Evolutionary conservation across 129 eudicot genomes (phyloP).

Genomic region (Oenanthe sinensis): DNA sequence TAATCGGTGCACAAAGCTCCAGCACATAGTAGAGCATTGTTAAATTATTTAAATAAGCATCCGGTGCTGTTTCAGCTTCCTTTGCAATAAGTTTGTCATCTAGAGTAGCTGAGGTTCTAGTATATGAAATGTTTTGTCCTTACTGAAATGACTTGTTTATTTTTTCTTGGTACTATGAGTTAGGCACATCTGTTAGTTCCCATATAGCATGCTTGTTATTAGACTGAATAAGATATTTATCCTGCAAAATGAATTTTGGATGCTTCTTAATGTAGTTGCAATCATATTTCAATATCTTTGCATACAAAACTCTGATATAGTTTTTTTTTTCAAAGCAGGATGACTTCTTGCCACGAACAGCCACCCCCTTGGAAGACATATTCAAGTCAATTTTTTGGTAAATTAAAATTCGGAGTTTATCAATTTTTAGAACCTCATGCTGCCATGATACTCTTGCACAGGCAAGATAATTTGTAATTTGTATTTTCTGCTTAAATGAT

Average conservation of each 20-base stretch:
- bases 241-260: not conserved
- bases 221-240: not conserved
- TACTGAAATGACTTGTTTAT: no score
- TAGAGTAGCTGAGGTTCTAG: not conserved
- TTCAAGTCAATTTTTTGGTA: conserved; percentile 98
- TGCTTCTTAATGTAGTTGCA: not conserved
- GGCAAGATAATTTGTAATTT: not conserved
- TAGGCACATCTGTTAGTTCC: not conserved
- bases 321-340: conserved; percentile 44
- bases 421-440: not conserved
- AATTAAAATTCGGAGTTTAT: not conserved
- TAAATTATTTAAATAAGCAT: not conserved
- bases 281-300: not conserved
- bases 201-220: not conserved
- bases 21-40: not conserved
- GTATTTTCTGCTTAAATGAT: not conserved
- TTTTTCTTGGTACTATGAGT: not conserved
- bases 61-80: not conserved
- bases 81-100: not conserved
- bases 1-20: not conserved
- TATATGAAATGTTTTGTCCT: not conserved
- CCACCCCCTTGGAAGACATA: conserved; percentile 98
- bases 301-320: not conserved
- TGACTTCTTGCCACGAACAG: conserved; percentile 97
- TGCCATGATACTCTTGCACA: not conserved